Base-by-base conservation (phyloP, 2,329 filamentous ascomycete species). In the Fusarium udum region DNA sequence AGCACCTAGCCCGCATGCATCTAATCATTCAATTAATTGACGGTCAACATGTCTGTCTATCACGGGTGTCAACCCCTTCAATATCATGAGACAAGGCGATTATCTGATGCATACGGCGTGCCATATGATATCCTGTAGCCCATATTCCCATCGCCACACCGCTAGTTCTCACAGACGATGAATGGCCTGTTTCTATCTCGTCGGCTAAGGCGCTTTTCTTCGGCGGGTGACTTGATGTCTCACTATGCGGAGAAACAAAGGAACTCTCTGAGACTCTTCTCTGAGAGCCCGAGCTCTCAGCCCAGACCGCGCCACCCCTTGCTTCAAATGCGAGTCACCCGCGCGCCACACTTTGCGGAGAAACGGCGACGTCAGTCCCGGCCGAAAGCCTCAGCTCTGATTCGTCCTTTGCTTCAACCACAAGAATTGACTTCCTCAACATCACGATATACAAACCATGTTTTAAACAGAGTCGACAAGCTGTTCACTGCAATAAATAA, bases 161-260 rank as follows among this genome's bases (percentile, higher is more conserved):
- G 75, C 75, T 60, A 75, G 69, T 77, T 72, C 67, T 62, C 40
- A 57, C 53, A 31, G 48, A 56, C 36, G 40, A 71, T 73, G 37
- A 20, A 68, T 75, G 48, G 26, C 34, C 59, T 43, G 62, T 64
- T 55, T 55, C 63, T 69, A 49, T 67, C 55, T 65, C 45, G 69
- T 75, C 75, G 67, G 75, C 62, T 75, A 65, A 39, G 60, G 74
- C 75, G 73, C 63, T 68, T 64, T 57, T 62, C 51, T 56, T 28
- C 45, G 42, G 43, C 28, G 32, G 34, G 51, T 58, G 40, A 71
- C 56, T 48, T 24, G 37, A 45, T 76, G 75, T 76, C 75, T 77
- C 75, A 76, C 69, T 45, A 43, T 43, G 75, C 69, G 71, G 73
- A 75, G 75, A 77, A 70, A 71, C 67, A 62, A 71, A 48, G 26